Conservation (phyloP, 1,284 basidiomycete genomes). For the Farysia itapuensis region DNA sequence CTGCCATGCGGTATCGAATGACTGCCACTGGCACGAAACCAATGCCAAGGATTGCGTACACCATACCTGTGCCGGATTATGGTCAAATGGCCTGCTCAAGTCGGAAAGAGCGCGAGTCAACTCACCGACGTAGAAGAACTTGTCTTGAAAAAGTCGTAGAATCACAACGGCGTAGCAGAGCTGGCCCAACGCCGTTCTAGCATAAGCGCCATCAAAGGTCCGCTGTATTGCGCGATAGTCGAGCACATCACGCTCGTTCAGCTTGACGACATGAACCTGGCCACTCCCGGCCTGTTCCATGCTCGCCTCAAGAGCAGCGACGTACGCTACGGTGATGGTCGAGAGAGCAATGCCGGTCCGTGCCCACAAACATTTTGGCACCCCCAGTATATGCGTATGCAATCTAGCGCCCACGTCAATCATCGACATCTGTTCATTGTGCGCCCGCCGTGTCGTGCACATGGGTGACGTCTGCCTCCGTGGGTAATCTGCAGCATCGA, state of each 20-base stretch:
- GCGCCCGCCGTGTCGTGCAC: too few relatives aligned
- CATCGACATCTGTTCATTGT: too few relatives aligned
- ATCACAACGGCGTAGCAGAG: conserved; percentile 75
- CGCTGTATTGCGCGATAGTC: conserved; percentile 76
- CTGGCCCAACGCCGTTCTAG: conserved; percentile 72
- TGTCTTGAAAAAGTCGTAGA: conserved; percentile 68
- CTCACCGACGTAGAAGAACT: conserved; percentile 36
- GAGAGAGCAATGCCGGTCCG: too few relatives aligned
- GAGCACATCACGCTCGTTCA: conserved; percentile 51
- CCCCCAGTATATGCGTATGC: too few relatives aligned
- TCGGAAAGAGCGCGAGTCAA: not conserved
- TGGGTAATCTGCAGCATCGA: too few relatives aligned
- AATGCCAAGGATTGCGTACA: conserved; percentile 4
- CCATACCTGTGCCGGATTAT: conserved; percentile 2
- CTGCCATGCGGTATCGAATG: conserved; percentile 24
- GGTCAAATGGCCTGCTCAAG: not conserved
- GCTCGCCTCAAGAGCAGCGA: too few relatives aligned
- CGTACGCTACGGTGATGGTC: too few relatives aligned
- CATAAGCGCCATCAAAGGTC: conserved; percentile 79
- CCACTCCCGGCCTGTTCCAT: too few relatives aligned
- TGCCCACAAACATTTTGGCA: too few relatives aligned
- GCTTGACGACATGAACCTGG: conserved; percentile 6
- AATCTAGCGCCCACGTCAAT: too few relatives aligned
- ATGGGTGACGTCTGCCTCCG: too few relatives aligned
- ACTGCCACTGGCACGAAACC: conserved; percentile 64